These are phyloP conservation scores for Mimosa bimucronata DNA, from an alignment of 306 rosid species.

Conservation along the genomic window DNA sequence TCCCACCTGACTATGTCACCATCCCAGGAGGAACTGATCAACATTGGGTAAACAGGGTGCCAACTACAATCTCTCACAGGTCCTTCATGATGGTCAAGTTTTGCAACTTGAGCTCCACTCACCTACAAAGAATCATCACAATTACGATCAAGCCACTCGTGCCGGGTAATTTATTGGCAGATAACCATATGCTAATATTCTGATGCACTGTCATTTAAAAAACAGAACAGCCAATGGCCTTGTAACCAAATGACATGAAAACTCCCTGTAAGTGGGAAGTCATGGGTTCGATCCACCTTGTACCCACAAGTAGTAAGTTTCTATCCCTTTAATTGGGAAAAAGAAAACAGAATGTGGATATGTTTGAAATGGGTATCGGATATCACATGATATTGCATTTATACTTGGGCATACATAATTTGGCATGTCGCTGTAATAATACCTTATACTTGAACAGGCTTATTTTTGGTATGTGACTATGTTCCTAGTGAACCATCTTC, in stretches of 20 bases:
- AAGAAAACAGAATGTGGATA: background rate
- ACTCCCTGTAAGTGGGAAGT: no score
- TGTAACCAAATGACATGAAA: no score
- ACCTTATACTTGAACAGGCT: background rate
- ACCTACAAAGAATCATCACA: conserved; percentile 36
- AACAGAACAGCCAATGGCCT: no score
- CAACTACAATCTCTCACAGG: conserved; percentile 64
- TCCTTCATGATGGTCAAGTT: conserved; percentile 54
- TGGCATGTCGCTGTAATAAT: background rate
- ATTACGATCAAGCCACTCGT: background rate
- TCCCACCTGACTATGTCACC: conserved; percentile 65
- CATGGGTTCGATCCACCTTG: no score
- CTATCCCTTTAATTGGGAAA: no score
- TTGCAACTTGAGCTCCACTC: conserved; percentile 60
- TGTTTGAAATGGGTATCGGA: background rate
- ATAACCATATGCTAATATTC: background rate
- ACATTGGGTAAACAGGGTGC: conserved; percentile 58
- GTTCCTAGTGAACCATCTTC: background rate
- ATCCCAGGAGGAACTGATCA: conserved; percentile 58
- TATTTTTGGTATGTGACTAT: background rate
- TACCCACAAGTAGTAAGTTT: no score
- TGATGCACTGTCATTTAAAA: background rate
- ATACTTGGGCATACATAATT: background rate
- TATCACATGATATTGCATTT: background rate
- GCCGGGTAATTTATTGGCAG: background rate